Percentiles rank a stretch among this genome's conserved stretches.
These are phyloP conservation scores for Adansonia grandidieri DNA, from an alignment of 441 rosid species.

Conservation along the genomic window DNA sequence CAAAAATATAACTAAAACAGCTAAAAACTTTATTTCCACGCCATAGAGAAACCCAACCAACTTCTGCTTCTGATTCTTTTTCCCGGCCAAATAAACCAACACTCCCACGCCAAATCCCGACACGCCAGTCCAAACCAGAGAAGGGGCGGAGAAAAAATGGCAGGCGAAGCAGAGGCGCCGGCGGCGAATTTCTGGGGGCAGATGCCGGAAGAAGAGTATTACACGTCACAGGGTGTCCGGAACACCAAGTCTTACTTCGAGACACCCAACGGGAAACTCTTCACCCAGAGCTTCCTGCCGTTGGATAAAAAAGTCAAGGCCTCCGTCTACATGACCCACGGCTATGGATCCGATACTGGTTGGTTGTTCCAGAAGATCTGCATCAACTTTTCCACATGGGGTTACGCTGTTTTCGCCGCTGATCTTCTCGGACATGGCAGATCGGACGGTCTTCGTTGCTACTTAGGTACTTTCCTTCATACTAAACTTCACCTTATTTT, in stretches of 20 bases:
- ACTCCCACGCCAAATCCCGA: too few species aligned
- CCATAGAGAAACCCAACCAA: too few species aligned
- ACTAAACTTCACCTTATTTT: too few species aligned
- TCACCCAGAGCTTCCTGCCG: slow-evolving; percentile 79
- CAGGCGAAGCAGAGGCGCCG: slow-evolving; percentile 39
- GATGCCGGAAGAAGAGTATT: slow-evolving; percentile 85
- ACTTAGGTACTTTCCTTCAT: slow-evolving; percentile 49
- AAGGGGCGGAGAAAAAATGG: slow-evolving; percentile 30
- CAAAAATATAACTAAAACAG: too few species aligned
- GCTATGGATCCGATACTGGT: slow-evolving; percentile 85
- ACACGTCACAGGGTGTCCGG: slow-evolving; percentile 75
- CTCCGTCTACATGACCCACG: slow-evolving; percentile 78
- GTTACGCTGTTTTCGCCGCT: slow-evolving; percentile 89
- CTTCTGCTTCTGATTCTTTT: too few species aligned
- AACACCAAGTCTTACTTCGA: slow-evolving; percentile 76
- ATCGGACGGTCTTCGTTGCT: slow-evolving; percentile 91
- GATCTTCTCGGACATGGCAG: slow-evolving; percentile 92
- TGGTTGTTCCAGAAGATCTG: slow-evolving; percentile 92
- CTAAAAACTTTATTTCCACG: too few species aligned
- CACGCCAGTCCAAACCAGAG: too few species aligned
- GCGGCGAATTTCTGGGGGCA: slow-evolving; percentile 78
- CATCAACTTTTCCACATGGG: slow-evolving; percentile 70
- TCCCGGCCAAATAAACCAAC: too few species aligned
- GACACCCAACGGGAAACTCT: slow-evolving; percentile 76
- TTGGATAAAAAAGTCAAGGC: slow-evolving; percentile 68